Evolutionary conservation across 768 basidiomycete species (phyloP).

Genomic region (Saitozyma sp.): DNA sequence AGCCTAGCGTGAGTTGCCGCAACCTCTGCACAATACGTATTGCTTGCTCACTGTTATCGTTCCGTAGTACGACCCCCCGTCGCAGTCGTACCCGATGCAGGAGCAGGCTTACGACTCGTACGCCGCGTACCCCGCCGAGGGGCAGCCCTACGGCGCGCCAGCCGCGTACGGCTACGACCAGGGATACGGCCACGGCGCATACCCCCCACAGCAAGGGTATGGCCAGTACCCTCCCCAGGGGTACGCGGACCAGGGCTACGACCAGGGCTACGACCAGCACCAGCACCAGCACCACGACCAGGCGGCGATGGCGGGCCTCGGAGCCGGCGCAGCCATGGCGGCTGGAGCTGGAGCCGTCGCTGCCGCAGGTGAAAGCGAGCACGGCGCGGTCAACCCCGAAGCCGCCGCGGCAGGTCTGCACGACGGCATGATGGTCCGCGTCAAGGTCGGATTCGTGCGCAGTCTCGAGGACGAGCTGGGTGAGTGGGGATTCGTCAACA

Average conservation of each 20-base stretch:
- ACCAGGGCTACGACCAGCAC: background rate
- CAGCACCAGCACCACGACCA: conserved; percentile 1
- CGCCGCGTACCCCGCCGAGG: conserved; percentile 8
- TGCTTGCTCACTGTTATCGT: background rate
- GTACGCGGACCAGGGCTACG: conserved; percentile 10
- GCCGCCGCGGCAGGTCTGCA: conserved; percentile 16
- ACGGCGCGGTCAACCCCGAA: background rate
- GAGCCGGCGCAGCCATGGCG: conserved; percentile 9
- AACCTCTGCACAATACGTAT: background rate
- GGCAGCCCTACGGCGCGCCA: conserved; percentile 7
- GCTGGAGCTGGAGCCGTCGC: conserved; percentile 9
- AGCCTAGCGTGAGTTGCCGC: conserved; percentile 26
- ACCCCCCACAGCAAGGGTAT: conserved; percentile 7
- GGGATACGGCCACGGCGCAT: background rate
- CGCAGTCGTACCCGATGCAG: conserved; percentile 42
- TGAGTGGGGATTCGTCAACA: conserved; percentile 17
- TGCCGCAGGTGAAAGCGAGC: background rate
- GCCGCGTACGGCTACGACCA: conserved; percentile 7
- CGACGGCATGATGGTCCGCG: conserved; percentile 46
- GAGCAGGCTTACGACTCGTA: conserved; percentile 15
- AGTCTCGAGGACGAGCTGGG: conserved; percentile 51
- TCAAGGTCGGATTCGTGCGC: conserved; percentile 47
- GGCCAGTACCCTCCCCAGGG: conserved; percentile 10
- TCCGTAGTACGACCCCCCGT: conserved; percentile 32
- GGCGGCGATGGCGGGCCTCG: conserved; percentile 14